Base-by-base conservation (phyloP, 1,139 yeast species). In the Blastobotrys illinoisensis region DNA sequence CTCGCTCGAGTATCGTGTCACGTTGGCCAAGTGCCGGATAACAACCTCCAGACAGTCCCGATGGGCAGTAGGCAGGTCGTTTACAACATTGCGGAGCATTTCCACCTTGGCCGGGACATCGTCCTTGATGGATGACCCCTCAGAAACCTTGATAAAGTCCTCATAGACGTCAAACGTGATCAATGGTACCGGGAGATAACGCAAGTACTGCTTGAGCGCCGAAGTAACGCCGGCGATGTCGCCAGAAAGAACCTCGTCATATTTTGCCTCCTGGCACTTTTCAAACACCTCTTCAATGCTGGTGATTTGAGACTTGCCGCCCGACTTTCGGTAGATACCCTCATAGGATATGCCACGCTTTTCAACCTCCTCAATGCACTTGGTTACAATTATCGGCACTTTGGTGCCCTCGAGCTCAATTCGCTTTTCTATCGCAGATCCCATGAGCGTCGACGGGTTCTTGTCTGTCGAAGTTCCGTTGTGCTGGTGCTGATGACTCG, bases 301-400 rank as follows among this genome's bases (percentile, higher is more conserved):
- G 55, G 80, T 84, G 60, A 88, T 82, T 53, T 89, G 88, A 13
- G 93, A 82, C 56, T 86, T 82, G 5, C 93, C 90, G 1, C 98
- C 99, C 20, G 95, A 86, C 60, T 91, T 86, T 63, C 99, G 79
- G 72, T 93, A 93, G 45, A 93, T 79, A 5, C 99, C 99, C 70
- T 91, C 98, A 46, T 77, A 74, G 49, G 78, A 82, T 62, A 88
- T 67, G 9, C 96, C 91, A 59, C 90, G 74, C 47, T 69, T 67
- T 71, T 91, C 97, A 50, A 93, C 89, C 64, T 86, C 95, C 44
- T 75, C 74, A n/a, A 90, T 72, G 71, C 97, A 89, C 55, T 83
- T 77, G 11, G 85, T 75, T 11, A 93, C 79, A 47, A 93, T 81
- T 58, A 81, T 70, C 5, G 99, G 99, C 9, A 89, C 78, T 3